Base-by-base conservation (phyloP, 371 early-diverging fungal species). In the Mortierella sp. region DNA sequence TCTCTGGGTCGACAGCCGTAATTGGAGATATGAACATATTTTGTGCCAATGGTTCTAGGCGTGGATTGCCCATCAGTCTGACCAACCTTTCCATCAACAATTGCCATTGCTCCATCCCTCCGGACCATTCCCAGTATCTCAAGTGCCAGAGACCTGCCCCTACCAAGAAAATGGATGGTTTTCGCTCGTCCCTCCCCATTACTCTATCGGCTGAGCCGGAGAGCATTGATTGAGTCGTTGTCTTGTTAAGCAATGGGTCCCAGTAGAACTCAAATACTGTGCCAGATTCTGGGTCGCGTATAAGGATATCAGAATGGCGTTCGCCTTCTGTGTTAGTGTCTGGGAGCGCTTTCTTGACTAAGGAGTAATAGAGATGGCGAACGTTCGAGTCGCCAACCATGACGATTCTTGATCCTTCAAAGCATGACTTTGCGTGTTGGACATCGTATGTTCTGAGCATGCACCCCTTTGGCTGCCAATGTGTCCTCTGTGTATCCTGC, bases 321-420 rank as follows among this genome's bases (percentile, higher is more conserved):
- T 84, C 71, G 8, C 86, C 85, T 9, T 63, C 74, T 3, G 70
- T 77, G 19, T 67, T 80, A 4, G 75, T 40, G 1, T 75, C 78
- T 0, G 82, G 82, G 8, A 85, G 76, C 10, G 91, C 67, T 10
- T 85, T 66, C 9, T 83, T 70, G 10, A 85, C 85, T 29, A 89
- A 64, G 0, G 90, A 85, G 35, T 88, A 85, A 75, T 86, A 93
- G 57, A 90, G 87, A 43, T 87, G 83, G 43, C 93, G 87, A 47
- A 87, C 86, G 1, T 89, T 84, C 1, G 92, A 92, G 75, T 94
- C 93, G 32, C 94, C 94, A 53, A 91, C 83, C 78, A 92, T 90
- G 8, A 91, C 70, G 13, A 88, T 75, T 7, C 85, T 84, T 1
- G 85, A 74, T 37, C 68, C 68, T 15, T 64, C 69, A 5, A 89